Evolutionary conservation across 345 rosid genomes (phyloP).

Genomic region (Eucalyptus marginata): DNA sequence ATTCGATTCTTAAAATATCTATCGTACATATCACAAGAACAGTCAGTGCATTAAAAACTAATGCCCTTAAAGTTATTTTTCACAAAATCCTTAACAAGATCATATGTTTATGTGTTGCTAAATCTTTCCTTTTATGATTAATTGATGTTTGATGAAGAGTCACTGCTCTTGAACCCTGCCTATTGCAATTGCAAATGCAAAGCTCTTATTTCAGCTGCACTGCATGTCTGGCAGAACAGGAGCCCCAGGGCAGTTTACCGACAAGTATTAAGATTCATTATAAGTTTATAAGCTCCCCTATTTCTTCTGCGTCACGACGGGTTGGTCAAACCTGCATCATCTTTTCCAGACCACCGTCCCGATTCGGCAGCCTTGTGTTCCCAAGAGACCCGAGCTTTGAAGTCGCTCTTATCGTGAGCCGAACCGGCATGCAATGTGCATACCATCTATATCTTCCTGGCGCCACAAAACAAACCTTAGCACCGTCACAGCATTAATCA

Average conservation of each 20-base stretch:
- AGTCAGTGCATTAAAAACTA: not conserved
- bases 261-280: not conserved
- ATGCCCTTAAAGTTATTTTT: not conserved
- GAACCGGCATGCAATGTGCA: not conserved
- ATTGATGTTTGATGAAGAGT: not conserved
- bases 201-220: not conserved
- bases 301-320: not conserved
- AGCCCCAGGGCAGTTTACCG: not conserved
- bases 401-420: not conserved
- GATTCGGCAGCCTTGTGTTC: not conserved
- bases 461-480: not conserved
- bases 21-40: not conserved
- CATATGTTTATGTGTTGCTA: not conserved
- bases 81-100: not conserved
- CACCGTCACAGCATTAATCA: not conserved
- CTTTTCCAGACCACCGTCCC: not conserved
- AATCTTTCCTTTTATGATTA: not conserved
- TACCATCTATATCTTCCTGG: not conserved
- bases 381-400: not conserved
- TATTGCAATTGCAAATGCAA: not conserved
- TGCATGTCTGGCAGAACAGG: not conserved
- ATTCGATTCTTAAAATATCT: fast-evolving
- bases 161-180: not conserved
- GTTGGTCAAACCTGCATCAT: not conserved
- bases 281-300: not conserved